A percentile compares a stretch with the other conserved stretches of the same genome.
Evolutionary conservation across 2,329 filamentous ascomycete genomes (phyloP).

Genomic region (Acarospora socialis): DNA sequence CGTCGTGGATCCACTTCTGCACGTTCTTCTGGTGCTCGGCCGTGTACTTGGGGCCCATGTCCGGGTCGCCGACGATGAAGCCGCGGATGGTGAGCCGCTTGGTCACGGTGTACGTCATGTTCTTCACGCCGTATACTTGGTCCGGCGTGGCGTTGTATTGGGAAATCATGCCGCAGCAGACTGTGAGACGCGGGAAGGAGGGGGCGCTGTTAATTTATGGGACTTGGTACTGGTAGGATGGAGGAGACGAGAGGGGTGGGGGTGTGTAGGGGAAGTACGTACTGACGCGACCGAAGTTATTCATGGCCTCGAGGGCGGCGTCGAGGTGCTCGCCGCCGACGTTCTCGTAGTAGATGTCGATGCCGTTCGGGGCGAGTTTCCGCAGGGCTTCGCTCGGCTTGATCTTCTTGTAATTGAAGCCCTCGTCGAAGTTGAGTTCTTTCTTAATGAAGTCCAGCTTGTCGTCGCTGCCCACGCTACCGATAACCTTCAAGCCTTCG

Average conservation of each 20-base stretch:
- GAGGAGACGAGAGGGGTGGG: background rate
- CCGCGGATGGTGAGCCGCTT: slow-evolving; percentile 57
- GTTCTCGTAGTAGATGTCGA: slow-evolving; percentile 77
- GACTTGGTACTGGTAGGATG: slow-evolving; percentile 6
- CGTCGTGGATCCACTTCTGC: slow-evolving; percentile 61
- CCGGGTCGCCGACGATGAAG: slow-evolving; percentile 55
- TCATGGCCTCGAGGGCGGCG: slow-evolving; percentile 50
- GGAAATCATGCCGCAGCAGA: slow-evolving; percentile 47
- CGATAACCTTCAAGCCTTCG: slow-evolving; percentile 65
- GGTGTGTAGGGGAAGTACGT: slow-evolving; percentile 31
- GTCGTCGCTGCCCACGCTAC: slow-evolving; percentile 63
- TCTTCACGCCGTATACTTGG: slow-evolving; percentile 52
- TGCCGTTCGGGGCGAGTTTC: slow-evolving; percentile 58
- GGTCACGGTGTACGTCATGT: slow-evolving; percentile 47
- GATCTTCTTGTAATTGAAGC: slow-evolving; percentile 84
- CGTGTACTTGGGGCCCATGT: slow-evolving; percentile 51
- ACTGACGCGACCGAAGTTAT: slow-evolving; percentile 50
- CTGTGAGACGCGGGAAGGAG: slow-evolving; percentile 3
- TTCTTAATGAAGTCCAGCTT: slow-evolving; percentile 63
- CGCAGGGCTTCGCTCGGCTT: slow-evolving; percentile 51
- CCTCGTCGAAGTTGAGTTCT: slow-evolving; percentile 55
- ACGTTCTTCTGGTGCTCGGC: slow-evolving; percentile 64
- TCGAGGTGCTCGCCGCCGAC: slow-evolving; percentile 63
- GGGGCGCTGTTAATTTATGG: background rate
- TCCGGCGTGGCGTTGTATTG: slow-evolving; percentile 52